Base-by-base conservation (phyloP, 441 rosid species). In the Pelargonium australe region DNA sequence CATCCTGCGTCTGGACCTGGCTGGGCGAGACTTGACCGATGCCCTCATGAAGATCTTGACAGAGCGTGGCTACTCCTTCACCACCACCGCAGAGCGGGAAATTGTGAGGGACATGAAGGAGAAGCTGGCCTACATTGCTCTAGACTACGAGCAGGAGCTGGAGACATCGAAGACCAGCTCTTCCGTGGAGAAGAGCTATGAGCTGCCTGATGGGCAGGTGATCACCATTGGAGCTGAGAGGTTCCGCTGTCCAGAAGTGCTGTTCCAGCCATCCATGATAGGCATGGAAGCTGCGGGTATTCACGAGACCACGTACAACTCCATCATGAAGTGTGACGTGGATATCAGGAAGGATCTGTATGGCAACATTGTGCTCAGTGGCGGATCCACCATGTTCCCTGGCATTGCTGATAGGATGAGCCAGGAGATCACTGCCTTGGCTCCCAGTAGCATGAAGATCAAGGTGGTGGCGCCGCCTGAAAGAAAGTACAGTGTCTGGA, bases 381-480 rank as follows among this genome's bases (percentile, higher is more conserved):
- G 90, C 75, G 92, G 91, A 74, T 76, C 94, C 55, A 88, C 94
- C 34, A 86, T 88, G 89, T 86, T 88, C 69, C 77, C 81, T 0
- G n/a, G n/a, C n/a, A n/a, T n/a, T n/a, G n/a, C n/a, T n/a, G n/a
- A n/a, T n/a, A n/a, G n/a, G n/a, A n/a, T 88, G 95, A 88, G 85
- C 83, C 84, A 86, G 84, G 94, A 88, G 83, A 86, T 88, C 71
- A 83, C 89, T 10, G 91, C 91, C 9, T 78, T 88, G 81, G 94
- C 94, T 67, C 94, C 94, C 2, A 86, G 90, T 78, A 88, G 89
- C 85, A 86, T 88, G n/a, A n/a, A n/a, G n/a, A n/a, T n/a, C n/a
- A n/a, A n/a, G n/a, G n/a, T n/a, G n/a, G n/a, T n/a, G 61, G 93
- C 93, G 62, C 89, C 93, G 62, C 93, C 93, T 0, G 90, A 86